Conservation (phyloP, 2,329 filamentous ascomycete species). For the Botrytis deweyae region DNA sequence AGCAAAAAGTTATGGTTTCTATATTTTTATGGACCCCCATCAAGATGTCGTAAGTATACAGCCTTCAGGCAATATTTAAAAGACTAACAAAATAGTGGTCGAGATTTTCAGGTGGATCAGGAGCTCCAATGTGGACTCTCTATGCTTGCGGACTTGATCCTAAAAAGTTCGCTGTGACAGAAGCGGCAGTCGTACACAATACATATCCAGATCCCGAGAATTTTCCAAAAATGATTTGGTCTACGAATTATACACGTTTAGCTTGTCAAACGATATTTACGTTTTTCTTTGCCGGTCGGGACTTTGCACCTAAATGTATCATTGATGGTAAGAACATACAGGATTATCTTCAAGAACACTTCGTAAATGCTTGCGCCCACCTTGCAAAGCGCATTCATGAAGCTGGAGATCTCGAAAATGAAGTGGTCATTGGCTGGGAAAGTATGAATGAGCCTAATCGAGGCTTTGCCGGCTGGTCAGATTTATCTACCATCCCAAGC, state of each 20-base stretch:
- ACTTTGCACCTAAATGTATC: constrained; percentile 94
- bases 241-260: constrained; percentile 90
- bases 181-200: constrained; percentile 93
- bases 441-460: constrained; percentile 93
- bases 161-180: constrained; percentile 76
- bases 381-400: constrained; percentile 83
- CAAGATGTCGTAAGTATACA: constrained; percentile 78
- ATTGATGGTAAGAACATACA: constrained; percentile 96
- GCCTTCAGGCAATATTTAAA: background rate
- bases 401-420: constrained; percentile 82
- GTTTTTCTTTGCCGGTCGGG: constrained; percentile 84
- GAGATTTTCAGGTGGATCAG: constrained; percentile 87
- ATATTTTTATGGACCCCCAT: constrained; percentile 97
- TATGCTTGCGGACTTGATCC: constrained; percentile 94
- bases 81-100: constrained; percentile 64
- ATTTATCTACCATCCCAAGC: constrained; percentile 76
- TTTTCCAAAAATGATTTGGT: constrained; percentile 99
- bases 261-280: constrained; percentile 91
- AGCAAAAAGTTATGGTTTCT: constrained; percentile 89
- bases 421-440: constrained; percentile 92
- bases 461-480: constrained; percentile 79
- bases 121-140: constrained; percentile 95
- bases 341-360: constrained; percentile 88
- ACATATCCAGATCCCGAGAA: constrained; percentile 80
- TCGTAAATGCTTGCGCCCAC: constrained; percentile 74